phyloP scores from a whole-genome alignment of 2,329 filamentous ascomycete species.

The Nigrospora oryzae region DNA sequence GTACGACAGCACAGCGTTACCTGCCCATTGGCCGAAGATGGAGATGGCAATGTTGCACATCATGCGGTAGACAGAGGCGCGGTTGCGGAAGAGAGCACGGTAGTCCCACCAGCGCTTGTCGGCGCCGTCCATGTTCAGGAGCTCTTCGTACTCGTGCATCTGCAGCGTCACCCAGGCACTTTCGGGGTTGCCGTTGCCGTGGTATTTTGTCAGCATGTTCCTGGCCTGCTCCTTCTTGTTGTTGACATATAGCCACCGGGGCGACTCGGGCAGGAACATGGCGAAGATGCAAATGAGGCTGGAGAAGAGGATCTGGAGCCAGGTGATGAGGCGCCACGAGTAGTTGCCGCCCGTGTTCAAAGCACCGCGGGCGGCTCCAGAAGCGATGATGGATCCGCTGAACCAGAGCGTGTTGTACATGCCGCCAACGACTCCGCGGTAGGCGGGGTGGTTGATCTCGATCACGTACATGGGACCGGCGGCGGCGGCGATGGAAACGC shows the following conservation, averaged over 20 bases:
- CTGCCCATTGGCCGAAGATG: slow-evolving; percentile 35
- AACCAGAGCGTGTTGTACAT: slow-evolving; percentile 38
- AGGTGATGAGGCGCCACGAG: slow-evolving; percentile 32
- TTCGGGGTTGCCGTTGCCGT: slow-evolving; percentile 34
- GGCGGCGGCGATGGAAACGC: slow-evolving; percentile 35
- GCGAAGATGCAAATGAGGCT: slow-evolving; percentile 24
- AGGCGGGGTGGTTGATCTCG: slow-evolving; percentile 37
- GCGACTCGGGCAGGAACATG: slow-evolving; percentile 31
- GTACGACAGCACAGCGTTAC: slow-evolving; percentile 32
- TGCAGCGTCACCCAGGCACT: slow-evolving; percentile 35
- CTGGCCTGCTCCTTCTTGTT: slow-evolving; percentile 25
- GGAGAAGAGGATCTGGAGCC: slow-evolving; percentile 34
- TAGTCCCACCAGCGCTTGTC: slow-evolving; percentile 39
- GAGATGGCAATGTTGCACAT: slow-evolving; percentile 29
- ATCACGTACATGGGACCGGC: slow-evolving; percentile 39
- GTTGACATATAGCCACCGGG: slow-evolving; percentile 31
- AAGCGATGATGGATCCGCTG: slow-evolving; percentile 39
- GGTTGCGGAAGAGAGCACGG: slow-evolving; percentile 29
- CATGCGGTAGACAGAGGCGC: slow-evolving; percentile 28
- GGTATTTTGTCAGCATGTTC: slow-evolving; percentile 29
- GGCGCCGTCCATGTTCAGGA: slow-evolving; percentile 28
- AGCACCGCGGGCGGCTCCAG: slow-evolving; percentile 37
- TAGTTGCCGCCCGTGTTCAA: slow-evolving; percentile 25
- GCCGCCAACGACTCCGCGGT: slow-evolving; percentile 31
- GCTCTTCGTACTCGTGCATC: slow-evolving; percentile 29